Evolutionary conservation across 306 rosid genomes (phyloP).

Genomic region (Casuarina glauca): DNA sequence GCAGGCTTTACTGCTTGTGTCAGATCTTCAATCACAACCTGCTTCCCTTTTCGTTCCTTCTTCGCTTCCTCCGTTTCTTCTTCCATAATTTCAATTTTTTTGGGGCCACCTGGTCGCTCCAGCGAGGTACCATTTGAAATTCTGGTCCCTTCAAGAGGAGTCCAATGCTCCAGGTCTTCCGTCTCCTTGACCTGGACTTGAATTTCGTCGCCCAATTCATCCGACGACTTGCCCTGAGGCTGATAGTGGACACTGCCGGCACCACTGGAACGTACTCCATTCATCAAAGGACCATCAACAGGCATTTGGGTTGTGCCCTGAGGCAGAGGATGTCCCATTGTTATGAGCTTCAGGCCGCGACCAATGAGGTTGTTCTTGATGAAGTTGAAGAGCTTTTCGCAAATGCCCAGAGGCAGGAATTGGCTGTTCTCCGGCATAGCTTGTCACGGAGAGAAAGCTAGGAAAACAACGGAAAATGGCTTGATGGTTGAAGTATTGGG

Average conservation of each 20-base stretch:
- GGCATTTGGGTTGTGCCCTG: slow-evolving; percentile 2
- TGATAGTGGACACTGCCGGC: too few species aligned
- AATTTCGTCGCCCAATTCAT: background rate
- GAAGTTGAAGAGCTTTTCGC: slow-evolving; percentile 29
- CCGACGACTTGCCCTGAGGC: background rate
- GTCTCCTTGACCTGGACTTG: slow-evolving; percentile 16
- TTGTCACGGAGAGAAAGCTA: background rate
- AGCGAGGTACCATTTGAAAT: too few species aligned
- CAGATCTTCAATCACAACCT: background rate
- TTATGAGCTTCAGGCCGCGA: slow-evolving; percentile 13
- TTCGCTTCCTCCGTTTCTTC: slow-evolving; percentile 21
- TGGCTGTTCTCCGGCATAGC: slow-evolving; percentile 19
- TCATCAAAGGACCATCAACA: background rate
- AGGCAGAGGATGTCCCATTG: slow-evolving; percentile 9
- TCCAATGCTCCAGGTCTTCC: slow-evolving; percentile 17
- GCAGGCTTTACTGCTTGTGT: slow-evolving; percentile 10
- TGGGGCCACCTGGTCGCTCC: background rate
- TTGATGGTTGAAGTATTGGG: background rate
- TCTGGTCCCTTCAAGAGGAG: background rate
- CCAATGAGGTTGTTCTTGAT: slow-evolving; percentile 24
- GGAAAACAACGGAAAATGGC: slow-evolving; percentile 1
- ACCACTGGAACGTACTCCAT: background rate
- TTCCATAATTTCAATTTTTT: background rate
- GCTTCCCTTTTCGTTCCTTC: slow-evolving; percentile 25
- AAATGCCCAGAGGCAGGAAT: slow-evolving; percentile 20